phyloP scores from a whole-genome alignment of 202 grass and related monocot species.

The Cymbopogon flexuosus region DNA sequence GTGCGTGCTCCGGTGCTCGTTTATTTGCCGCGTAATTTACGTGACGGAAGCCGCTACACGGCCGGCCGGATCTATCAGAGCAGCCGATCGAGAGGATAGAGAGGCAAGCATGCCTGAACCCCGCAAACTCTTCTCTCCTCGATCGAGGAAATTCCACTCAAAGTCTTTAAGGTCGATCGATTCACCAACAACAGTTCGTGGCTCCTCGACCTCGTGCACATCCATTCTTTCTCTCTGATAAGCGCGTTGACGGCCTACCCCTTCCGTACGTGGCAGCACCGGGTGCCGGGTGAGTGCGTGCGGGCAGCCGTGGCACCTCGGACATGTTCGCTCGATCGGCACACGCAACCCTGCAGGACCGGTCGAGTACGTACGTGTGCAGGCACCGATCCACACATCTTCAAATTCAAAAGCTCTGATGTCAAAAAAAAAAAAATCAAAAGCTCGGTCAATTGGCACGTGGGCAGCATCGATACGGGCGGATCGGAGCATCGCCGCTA shows the following conservation, averaged over 20 bases:
- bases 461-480: background rate
- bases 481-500: background rate
- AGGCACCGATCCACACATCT: background rate
- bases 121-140: background rate
- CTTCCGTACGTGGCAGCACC: background rate
- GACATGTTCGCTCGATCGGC: background rate
- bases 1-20: too few relatives aligned
- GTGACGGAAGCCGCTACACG: too few relatives aligned
- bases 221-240: background rate
- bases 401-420: too few relatives aligned
- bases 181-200: background rate
- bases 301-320: background rate
- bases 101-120: background rate
- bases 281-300: background rate
- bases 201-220: background rate
- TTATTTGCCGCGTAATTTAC: too few relatives aligned
- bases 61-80: too few relatives aligned
- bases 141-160: background rate
- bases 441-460: conserved; percentile 11
- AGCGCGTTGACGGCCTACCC: background rate
- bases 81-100: too few relatives aligned
- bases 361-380: background rate
- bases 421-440: too few relatives aligned
- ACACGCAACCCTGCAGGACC: background rate
- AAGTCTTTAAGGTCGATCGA: background rate